Evolutionary conservation across 352 stramenopile genomes (phyloP), one percentile per base, ranked within the genome.

Genomic region (Pythium coloratum): DNA sequence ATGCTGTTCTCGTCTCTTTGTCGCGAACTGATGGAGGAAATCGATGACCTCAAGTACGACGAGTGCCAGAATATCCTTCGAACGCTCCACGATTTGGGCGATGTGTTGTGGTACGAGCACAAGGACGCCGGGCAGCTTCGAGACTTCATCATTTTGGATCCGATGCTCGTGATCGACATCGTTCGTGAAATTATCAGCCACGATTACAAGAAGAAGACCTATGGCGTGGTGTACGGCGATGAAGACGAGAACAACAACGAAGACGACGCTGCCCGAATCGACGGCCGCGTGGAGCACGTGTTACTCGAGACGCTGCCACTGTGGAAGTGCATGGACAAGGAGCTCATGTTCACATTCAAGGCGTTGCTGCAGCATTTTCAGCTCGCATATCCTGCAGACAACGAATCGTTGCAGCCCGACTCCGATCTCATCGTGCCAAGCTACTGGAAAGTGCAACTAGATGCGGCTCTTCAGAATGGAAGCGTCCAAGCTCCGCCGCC

Each of bases 161-260:
- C 68, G 1, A 78, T 67, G 4, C 59, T 81, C 28, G 75, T 75
- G 2, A 64, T 81, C 3, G 71, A 81, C n/a, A 50, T 81, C 12
- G 65, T 71, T 53, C 65, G 65, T 14, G 65, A 71, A 59, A 58
- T 71, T 1, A 63, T 71, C 24, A 66, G n/a, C 12, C 65, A 71
- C 34, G 56, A 70, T 2, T 54, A 65, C 36, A 42, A 42, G 36
- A 42, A 42, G 36, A 42, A 42, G 36, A 42, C 36, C 7, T 7
- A 42, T 42, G 36, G 36, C 6, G 10, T 42, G 7, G 6, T 42
- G 36, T 16, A 42, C 36, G 10, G 14, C 14, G 7, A 42, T 7
- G 36, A 42, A 42, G 36, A 14, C 10, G 36, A 42, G 36, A 2
- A 16, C 2, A 42, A 12, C 10, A 12, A 42, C 36, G 36, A 7